A percentile compares a stretch with the other conserved stretches of the same genome.
Evolutionary conservation across 139 green algal species (phyloP).

Genomic region (Picochlorum costavermella): DNA sequence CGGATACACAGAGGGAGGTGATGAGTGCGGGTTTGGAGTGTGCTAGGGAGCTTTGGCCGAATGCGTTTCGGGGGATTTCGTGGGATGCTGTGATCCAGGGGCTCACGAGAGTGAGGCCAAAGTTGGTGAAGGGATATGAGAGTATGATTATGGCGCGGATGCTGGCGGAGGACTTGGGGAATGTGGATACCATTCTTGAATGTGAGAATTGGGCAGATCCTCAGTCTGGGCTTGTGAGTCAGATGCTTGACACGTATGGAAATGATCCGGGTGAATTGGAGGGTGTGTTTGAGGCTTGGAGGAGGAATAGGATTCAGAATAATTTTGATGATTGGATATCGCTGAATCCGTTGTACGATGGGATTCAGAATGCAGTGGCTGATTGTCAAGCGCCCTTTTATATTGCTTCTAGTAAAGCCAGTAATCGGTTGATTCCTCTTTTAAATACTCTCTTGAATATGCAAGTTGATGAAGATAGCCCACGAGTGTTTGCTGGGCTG

Average conservation of each 20-base stretch:
- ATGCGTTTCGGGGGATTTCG: slow-evolving; percentile 19
- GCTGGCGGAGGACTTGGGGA: slow-evolving; percentile 33
- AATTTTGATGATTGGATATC: slow-evolving; percentile 22
- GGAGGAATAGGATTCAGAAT: slow-evolving; percentile 2
- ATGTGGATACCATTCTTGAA: slow-evolving; percentile 9
- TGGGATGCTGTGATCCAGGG: slow-evolving; percentile 12
- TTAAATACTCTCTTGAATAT: slow-evolving; percentile 26
- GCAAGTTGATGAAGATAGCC: slow-evolving; percentile 29
- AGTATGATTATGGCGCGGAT: slow-evolving; percentile 53
- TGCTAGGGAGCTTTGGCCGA: slow-evolving; percentile 39
- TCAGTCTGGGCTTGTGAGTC: slow-evolving; percentile 21
- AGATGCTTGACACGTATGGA: slow-evolving; percentile 20
- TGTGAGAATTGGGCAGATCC: slow-evolving; percentile 33
- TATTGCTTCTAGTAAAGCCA: slow-evolving; percentile 16
- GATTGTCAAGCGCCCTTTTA: slow-evolving; percentile 8
- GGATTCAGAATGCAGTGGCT: slow-evolving; percentile 32
- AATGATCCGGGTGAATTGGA: slow-evolving; percentile 19
- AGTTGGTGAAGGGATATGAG: slow-evolving; percentile 55
- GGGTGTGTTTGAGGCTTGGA: slow-evolving; percentile 33
- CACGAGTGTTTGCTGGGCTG: slow-evolving; percentile 47
- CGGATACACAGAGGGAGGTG: slow-evolving; percentile 58
- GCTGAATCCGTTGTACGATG: slow-evolving; percentile 33
- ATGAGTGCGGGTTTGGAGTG: slow-evolving; percentile 27
- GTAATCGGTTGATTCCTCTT: slow-evolving; percentile 15
- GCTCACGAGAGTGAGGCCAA: slow-evolving; percentile 31